Evolutionary conservation across 1,284 basidiomycete species (phyloP).

Genomic region (Pseudozyma flocculosa): DNA sequence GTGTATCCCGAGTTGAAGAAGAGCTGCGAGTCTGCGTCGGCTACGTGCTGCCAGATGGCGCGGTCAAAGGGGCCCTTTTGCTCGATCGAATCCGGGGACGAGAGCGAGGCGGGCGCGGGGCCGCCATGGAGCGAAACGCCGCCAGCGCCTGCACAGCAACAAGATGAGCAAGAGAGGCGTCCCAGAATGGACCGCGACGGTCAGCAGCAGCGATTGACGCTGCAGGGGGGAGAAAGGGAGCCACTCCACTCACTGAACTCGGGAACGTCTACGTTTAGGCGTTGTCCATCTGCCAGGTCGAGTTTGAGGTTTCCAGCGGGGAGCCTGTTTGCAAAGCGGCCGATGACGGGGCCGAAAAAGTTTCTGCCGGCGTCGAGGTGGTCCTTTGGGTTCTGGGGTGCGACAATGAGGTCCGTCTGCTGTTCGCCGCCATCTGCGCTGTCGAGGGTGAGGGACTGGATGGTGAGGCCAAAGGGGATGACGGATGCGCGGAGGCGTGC

Average conservation of each 20-base stretch:
- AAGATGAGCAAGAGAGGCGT: too few relatives aligned
- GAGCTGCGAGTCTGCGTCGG: constrained; percentile 18
- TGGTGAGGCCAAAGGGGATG: constrained; percentile 47
- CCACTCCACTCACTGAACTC: constrained; percentile 40
- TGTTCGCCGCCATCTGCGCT: constrained; percentile 15
- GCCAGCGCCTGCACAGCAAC: constrained; percentile 6
- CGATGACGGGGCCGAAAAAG: constrained; percentile 52
- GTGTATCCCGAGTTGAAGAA: constrained; percentile 23
- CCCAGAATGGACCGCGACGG: too few relatives aligned
- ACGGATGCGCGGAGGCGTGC: constrained; percentile 31
- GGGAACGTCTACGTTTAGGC: constrained; percentile 13
- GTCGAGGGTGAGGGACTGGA: constrained; percentile 35
- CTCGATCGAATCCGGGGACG: constrained; percentile 12
- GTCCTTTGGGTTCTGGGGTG: constrained; percentile 42
- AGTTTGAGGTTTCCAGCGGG: constrained; percentile 34
- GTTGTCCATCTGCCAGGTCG: constrained; percentile 22
- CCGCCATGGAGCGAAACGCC: constrained; percentile 51
- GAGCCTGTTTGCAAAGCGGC: constrained; percentile 53
- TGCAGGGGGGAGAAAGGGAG: too few relatives aligned
- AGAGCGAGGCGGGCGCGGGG: constrained; percentile 22
- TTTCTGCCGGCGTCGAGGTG: constrained; percentile 30
- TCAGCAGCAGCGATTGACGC: too few relatives aligned
- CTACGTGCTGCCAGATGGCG: constrained; percentile 38
- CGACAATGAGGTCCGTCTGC: constrained; percentile 40
- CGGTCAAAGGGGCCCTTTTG: constrained; percentile 50